Evolutionary conservation across 345 rosid species (phyloP), one percentile per base, ranked within the genome.

Genomic region (Gossypioides kirkii): DNA sequence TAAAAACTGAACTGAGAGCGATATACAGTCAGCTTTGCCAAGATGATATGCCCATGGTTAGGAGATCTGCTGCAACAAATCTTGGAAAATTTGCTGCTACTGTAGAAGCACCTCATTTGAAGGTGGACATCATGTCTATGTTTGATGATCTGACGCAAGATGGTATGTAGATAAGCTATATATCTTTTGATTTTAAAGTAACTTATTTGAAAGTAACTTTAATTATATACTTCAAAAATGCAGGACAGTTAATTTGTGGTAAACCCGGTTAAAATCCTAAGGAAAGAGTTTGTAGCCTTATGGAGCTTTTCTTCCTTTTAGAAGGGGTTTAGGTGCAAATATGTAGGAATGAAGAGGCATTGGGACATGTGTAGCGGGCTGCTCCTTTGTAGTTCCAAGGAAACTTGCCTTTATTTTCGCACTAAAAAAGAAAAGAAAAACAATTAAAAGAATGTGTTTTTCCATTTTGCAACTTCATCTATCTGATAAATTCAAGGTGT

Each of bases 31-130:
- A 90, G 77, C 83, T 86, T 47, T 90, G 95, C 73, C 88, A 85
- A 83, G 95, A 90, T 84, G 95, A 90, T 79, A 90, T 90, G 95
- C 95, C 95, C 55, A 90, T 90, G 95, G 95, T 90, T 76, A 84
- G 95, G 60, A 88, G 92, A 80, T 87, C 95, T 80, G 95, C 95
- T 25, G 91, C 92, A 20, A 81, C 92, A 23, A 87, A 90, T 73
- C 85, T 88, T 6, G 95, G 95, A 52, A 90, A 90, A 61, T 87
- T 88, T 84, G 92, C 91, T 77, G 88, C 91, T 36, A 90, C 92
- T 9, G 83, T 90, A 81, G 95, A 88, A 72, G 74, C 90, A 16
- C 79, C 88, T 73, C 86, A 84, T 82, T 72, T 90, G 87, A 90
- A 88, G 84, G 50, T 85, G 28, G 95, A 88, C 20, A 83, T 87